Base-by-base conservation (phyloP, 2,329 filamentous ascomycete species). In the Arthrobotrys sinensis region DNA sequence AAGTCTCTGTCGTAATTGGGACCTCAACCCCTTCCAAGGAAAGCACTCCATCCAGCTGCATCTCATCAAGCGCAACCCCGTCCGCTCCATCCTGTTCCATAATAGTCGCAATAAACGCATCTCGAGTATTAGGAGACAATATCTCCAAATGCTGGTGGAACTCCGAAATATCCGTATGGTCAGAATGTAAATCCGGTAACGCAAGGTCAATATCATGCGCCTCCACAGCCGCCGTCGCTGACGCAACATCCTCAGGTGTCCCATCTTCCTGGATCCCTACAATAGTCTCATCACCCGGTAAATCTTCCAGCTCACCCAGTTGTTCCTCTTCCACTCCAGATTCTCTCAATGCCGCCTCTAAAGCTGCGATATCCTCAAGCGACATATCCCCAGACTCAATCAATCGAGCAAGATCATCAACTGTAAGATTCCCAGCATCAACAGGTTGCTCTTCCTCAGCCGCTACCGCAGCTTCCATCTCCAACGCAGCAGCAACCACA, bases 161-260 rank as follows among this genome's bases (percentile, higher is more conserved):
- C 14, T 77, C 73, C 21, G 73, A 77, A 12, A 77, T 77, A 52
- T 77, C 73, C 28, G 73, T 71, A 14, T 71, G 57, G 28, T 77
- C 73, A 3, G 73, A 66, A 46, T 71, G 73, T 24, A 71, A 21
- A 52, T 77, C 73, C 6, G 52, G 73, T 14, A 77, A 19, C 8
- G 12, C 57, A 3, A 69, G 38, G n/a, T 71, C 62, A 12, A 60
- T 32, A 11, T 57, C 60, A 6, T 65, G 21, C 19, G 32, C 16
- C n/a, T 28, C 14, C 21, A 14, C 34, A 4, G 8, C 64, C 57
- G 11, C 50, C 36, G 5, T 24, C 34, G 12, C 11, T 28, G 24
- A 0, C 14, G n/a, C 11, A n/a, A 14, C 10, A 43, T 12, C 11
- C n/a, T n/a, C 46, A 34, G n/a, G 2, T 28, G 24, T 28, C 3